Evolutionary conservation across 495 filamentous ascomycete genomes (phyloP).

Genomic region (Penicillium coffeae): DNA sequence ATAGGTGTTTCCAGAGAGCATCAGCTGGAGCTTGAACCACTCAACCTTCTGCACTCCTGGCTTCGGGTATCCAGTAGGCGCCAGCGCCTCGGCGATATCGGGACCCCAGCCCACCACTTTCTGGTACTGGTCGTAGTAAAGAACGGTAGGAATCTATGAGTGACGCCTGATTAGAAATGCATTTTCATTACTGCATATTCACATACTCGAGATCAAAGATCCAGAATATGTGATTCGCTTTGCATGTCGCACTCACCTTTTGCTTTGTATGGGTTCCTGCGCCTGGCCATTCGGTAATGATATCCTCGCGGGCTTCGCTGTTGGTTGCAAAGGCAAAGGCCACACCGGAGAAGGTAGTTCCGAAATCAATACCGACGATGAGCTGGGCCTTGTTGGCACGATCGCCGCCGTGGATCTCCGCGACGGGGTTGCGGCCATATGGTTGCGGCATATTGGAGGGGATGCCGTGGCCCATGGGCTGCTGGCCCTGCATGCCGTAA

Average conservation of each 20-base stretch:
- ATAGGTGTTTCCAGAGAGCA: conserved; percentile 77
- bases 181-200: too few species aligned
- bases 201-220: too few species aligned
- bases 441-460: conserved; percentile 33
- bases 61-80: conserved; percentile 75
- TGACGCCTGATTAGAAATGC: neutral
- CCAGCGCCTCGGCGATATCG: conserved; percentile 74
- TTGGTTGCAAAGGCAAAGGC: conserved; percentile 78
- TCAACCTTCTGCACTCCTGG: conserved; percentile 78
- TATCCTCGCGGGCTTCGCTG: conserved; percentile 71
- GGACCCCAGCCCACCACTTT: conserved; percentile 80
- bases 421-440: conserved; percentile 51
- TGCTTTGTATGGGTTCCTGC: conserved; percentile 74
- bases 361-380: conserved; percentile 72
- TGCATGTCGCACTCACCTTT: conserved; percentile 59
- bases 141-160: conserved; percentile 68
- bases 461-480: conserved; percentile 38
- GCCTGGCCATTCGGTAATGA: conserved; percentile 77
- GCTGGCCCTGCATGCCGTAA: conserved; percentile 42
- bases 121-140: conserved; percentile 80
- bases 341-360: conserved; percentile 76
- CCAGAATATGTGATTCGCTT: too few species aligned
- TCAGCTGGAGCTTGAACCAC: conserved; percentile 81
- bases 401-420: conserved; percentile 83
- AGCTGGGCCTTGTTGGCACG: conserved; percentile 61